phyloP scores from a whole-genome alignment of 83 land plant species.

The Diphasiastrum complanatum region DNA sequence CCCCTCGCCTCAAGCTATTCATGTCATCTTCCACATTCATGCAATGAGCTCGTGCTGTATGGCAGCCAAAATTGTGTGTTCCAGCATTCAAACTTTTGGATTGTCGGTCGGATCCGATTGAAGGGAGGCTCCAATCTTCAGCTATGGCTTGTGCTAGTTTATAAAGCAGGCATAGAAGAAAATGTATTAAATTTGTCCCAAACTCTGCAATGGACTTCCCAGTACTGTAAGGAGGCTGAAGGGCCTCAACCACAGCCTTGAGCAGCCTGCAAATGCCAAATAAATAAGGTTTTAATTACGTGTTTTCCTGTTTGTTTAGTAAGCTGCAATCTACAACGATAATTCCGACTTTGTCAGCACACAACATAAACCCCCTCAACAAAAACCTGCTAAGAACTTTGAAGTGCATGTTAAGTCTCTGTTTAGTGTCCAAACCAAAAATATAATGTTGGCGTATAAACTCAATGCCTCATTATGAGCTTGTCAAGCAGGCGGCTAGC shows the following conservation, averaged over 20 bases:
- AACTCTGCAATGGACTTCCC: constrained; percentile 21
- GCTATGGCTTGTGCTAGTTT: constrained; percentile 30
- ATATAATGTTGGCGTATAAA: no score
- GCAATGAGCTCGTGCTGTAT: neutral
- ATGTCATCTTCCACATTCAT: constrained; percentile 17
- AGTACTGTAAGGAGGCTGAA: constrained; percentile 18
- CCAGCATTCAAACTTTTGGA: constrained; percentile 1
- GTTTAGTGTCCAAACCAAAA: no score
- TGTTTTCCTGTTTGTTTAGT: no score
- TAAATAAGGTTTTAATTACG: no score
- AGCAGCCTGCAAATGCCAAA: constrained; percentile 34
- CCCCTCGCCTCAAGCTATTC: constrained; percentile 12
- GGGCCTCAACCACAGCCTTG: constrained; percentile 27
- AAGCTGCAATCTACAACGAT: no score
- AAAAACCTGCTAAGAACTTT: no score
- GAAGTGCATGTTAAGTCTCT: no score
- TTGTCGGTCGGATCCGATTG: no score
- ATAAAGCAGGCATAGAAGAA: constrained; percentile 20
- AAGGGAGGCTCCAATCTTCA: constrained; percentile 32
- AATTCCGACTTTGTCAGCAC: no score
- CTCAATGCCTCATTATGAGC: no score
- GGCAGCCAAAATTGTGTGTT: neutral
- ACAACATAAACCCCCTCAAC: no score
- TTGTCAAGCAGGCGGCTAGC: no score
- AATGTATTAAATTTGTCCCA: constrained; percentile 29